Conservation (phyloP, 1,284 basidiomycete genomes). For the Cystobasidium sp. region DNA sequence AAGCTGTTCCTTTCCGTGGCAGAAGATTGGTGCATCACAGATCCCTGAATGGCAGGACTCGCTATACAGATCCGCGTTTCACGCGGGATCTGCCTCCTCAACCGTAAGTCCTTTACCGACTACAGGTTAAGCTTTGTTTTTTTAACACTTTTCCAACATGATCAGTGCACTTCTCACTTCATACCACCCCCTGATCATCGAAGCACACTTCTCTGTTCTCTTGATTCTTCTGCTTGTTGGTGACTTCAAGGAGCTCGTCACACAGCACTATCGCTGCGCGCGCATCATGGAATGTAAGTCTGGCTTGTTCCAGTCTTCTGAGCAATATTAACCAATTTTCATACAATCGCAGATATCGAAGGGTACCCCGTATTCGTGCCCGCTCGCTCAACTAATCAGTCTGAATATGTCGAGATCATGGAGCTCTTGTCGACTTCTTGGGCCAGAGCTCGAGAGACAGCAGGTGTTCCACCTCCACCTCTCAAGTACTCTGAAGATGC, state of each 20-base stretch:
- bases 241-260: conserved; percentile 67
- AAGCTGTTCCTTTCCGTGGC: conserved; percentile 27
- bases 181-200: conserved; percentile 80
- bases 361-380: conserved; percentile 81
- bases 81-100: conserved; percentile 2
- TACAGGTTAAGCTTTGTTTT: background rate
- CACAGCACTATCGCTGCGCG: conserved; percentile 68
- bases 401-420: conserved; percentile 77
- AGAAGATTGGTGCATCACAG: conserved; percentile 37
- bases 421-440: conserved; percentile 68
- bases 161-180: conserved; percentile 66
- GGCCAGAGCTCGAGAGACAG: conserved; percentile 68
- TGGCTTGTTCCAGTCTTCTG: conserved; percentile 52
- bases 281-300: conserved; percentile 58
- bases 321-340: background rate
- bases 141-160: background rate
- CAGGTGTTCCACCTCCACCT: conserved; percentile 61
- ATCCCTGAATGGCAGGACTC: conserved; percentile 57
- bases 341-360: conserved; percentile 68
- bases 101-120: conserved; percentile 6
- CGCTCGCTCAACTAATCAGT: conserved; percentile 79
- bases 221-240: conserved; percentile 73
- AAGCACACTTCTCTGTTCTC: conserved; percentile 76
- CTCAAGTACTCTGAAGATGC: conserved; percentile 59
- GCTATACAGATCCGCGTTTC: conserved; percentile 40